These are phyloP conservation scores for Ustilago curta DNA, from an alignment of 1,284 basidiomycete genomes.

Conservation along the genomic window DNA sequence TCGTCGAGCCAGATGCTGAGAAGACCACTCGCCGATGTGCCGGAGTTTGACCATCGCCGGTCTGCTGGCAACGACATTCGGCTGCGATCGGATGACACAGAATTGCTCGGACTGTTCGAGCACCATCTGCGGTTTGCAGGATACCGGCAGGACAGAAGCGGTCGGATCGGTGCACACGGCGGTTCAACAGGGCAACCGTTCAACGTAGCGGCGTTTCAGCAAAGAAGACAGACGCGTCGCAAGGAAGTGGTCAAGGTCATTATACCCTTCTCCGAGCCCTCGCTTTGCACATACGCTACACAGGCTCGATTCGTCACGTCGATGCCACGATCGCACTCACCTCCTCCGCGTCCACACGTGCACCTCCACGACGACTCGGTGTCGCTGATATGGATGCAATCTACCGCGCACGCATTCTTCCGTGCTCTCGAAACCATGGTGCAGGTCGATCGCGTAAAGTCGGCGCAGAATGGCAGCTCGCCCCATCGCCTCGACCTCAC, in stretches of 20 bases:
- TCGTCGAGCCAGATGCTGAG: conserved; percentile 5
- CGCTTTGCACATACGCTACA: conserved; percentile 16
- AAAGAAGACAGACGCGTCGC: conserved; percentile 15
- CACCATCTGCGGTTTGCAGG: conserved; percentile 21
- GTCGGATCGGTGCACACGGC: not conserved
- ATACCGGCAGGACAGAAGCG: conserved; percentile 6
- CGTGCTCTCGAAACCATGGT: conserved; percentile 22
- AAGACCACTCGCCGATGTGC: not conserved
- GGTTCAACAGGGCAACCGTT: too few relatives aligned
- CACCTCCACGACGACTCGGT: not conserved
- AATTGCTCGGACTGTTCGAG: conserved; percentile 10
- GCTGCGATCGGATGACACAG: not conserved
- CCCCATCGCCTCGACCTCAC: not conserved
- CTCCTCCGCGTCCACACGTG: not conserved
- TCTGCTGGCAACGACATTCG: not conserved
- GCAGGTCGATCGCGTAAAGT: conserved; percentile 6
- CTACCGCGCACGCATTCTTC: conserved; percentile 28
- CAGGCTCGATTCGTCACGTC: conserved; percentile 27
- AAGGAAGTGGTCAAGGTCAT: conserved; percentile 48
- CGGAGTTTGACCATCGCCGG: conserved; percentile 15
- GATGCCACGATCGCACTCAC: not conserved
- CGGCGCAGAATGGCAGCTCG: conserved; percentile 1
- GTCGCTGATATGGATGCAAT: conserved; percentile 30
- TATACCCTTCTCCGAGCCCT: conserved; percentile 33
- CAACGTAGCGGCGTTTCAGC: conserved; percentile 1